Base-by-base conservation (phyloP, 805 yeast genomes). In the Millerozyma miso region DNA sequence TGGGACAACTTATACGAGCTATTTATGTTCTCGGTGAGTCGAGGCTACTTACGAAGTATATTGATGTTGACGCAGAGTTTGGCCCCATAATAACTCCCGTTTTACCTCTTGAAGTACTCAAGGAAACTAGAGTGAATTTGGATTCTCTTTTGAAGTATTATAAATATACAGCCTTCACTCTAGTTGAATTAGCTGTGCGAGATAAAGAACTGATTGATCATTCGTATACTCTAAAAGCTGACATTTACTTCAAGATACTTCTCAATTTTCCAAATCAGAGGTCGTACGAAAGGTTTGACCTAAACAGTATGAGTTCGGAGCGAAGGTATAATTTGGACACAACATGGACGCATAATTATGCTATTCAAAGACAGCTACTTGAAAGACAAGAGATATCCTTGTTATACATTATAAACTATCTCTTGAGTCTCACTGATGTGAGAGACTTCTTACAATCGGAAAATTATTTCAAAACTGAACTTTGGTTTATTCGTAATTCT, bases 351-450 rank as follows among this genome's bases (percentile, higher is more conserved):
- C 29, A 23, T 6, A 23, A 23, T 10, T 23, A 33, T 33, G 29
- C 13, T 42, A 12, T 19, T 43, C 4, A 23, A 23, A 36, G 41
- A 5, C 35, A 31, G 12, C 29, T 48, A 7, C 14, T 20, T 6
- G 56, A 55, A 34, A 51, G 70, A 41, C 65, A 59, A 39, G 69
- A 65, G 44, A 47, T 64, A 4, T 52, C 69, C 3, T 49, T 64
- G 38, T 37, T 63, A 44, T 65, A 48, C 35, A 39, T 58, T 1
- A 38, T 65, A 4, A 62, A 62, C 38, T 51, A 53, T 42, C 40
- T 62, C 15, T 45, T 59, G 15, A 48, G 50, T 15, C 43, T 57
- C 19, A 40, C 44, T 3, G 51, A 47, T 19, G 37, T 62, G 32
- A 45, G 43, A 5, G 52, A 55, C 31, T 33, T 56, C 8, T 34